Percentiles rank a stretch among this genome's conserved stretches.
These are phyloP conservation scores for Rhododendron vialii DNA, from an alignment of 148 eudicot genomes.

Conservation along the genomic window DNA sequence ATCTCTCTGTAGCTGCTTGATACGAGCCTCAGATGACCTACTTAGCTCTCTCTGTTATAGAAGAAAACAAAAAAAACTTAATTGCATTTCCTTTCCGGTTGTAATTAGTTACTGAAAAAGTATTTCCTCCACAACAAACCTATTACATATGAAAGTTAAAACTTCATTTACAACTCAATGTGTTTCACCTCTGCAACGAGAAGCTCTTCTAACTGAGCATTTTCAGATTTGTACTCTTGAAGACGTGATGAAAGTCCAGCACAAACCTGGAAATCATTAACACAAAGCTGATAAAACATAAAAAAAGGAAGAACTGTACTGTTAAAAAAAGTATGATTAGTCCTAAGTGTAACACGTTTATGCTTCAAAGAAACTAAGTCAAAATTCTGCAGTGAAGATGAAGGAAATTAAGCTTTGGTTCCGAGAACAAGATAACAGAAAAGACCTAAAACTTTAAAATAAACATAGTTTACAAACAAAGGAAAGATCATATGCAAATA, in stretches of 20 bases:
- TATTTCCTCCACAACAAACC: not conserved
- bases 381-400: not conserved
- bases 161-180: not conserved
- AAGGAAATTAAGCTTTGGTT: not conserved
- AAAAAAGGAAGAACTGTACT: not conserved
- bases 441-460: not conserved
- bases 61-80: not conserved
- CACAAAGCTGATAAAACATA: not conserved
- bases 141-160: not conserved
- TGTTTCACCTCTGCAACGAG: slow-evolving; percentile 78
- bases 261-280: slow-evolving; percentile 71
- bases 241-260: slow-evolving; percentile 99
- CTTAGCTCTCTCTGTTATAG: slow-evolving; percentile 77
- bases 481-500: not conserved
- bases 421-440: not conserved
- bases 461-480: no score
- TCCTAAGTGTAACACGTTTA: not conserved
- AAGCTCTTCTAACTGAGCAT: slow-evolving; percentile 98
- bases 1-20: slow-evolving; percentile 77
- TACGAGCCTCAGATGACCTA: slow-evolving; percentile 75
- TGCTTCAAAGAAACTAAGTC: not conserved
- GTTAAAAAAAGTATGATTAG: not conserved
- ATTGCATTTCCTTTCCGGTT: not conserved
- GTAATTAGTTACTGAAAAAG: slow-evolving; percentile 6
- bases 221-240: slow-evolving; percentile 94